Base-by-base conservation (phyloP, 2,329 filamentous ascomycete species). In the Zasmidium angulare region DNA sequence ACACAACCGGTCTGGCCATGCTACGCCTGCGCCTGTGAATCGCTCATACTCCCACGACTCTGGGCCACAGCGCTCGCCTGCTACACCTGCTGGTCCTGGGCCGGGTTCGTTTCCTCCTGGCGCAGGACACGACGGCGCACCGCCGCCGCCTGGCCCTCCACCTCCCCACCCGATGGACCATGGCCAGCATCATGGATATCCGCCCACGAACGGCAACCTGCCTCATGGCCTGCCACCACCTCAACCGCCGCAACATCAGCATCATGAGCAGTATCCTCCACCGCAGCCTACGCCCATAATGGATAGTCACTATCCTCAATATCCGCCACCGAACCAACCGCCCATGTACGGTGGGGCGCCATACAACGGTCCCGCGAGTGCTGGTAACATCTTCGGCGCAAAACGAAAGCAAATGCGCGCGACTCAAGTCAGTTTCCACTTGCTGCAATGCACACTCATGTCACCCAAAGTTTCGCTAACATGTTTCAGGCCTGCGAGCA, bases 401-500 rank as follows among this genome's bases (percentile, higher is more conserved):
- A 66, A 65, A 57, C 70, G 70, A 58, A 74, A 73, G 59, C 71
- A 72, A 51, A 73, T 74, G 71, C 72, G 72, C 52, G 72, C 72
- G 20, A 71, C 70, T 21, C 72, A 72, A 63, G 71, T 73, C 59
- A 11, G 66, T 61, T 46, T n/a, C n/a, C n/a, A n/a, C n/a, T n/a
- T 46, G n/a, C 20, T 48, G 24, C n/a, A 14, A 51, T 55, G 17
- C 19, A 31, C 20, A 26, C 47, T 23, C 31, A 29, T 31, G 24
- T 51, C 40, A 43, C 36, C 26, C 36, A 55, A 50, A 47, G 56
- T 48, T 54, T 56, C 26, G 54, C 61, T 69, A 55, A 68, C 59
- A 24, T 46, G 46, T 36, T 49, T 26, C 58, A 96, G 88, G 95
- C 95, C 40, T 99, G 95, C 75, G 92, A 96, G 70, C 90, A 89